These are phyloP conservation scores for Cladosporium halotolerans DNA, from an alignment of 2,329 filamentous ascomycete genomes.

Conservation along the genomic window DNA sequence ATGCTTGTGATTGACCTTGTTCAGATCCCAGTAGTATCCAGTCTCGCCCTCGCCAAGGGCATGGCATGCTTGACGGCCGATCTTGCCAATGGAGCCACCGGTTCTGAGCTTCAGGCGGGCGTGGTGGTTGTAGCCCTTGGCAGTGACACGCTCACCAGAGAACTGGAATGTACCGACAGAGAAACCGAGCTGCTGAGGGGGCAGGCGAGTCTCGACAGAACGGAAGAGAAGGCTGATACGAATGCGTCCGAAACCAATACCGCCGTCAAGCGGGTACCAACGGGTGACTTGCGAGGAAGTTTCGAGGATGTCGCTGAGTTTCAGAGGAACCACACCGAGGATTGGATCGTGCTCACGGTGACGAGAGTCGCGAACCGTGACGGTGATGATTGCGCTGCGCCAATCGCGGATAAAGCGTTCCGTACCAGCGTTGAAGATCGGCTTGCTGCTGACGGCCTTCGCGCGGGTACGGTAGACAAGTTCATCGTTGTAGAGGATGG, in stretches of 20 bases:
- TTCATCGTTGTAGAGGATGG: conserved; percentile 82
- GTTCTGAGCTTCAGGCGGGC: conserved; percentile 73
- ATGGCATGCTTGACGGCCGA: conserved; percentile 59
- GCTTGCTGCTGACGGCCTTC: conserved; percentile 89
- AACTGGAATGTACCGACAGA: conserved; percentile 95
- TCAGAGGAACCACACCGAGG: conserved; percentile 83
- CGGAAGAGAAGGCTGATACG: conserved; percentile 87
- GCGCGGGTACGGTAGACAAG: conserved; percentile 88
- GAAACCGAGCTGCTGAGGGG: conserved; percentile 83
- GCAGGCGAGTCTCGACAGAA: conserved; percentile 77
- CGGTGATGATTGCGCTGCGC: conserved; percentile 77
- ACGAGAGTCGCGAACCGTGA: conserved; percentile 81
- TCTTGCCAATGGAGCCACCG: conserved; percentile 69
- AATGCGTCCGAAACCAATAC: conserved; percentile 81
- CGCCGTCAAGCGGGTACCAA: conserved; percentile 96
- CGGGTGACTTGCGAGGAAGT: conserved; percentile 79
- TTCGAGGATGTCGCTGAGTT: conserved; percentile 79
- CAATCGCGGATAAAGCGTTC: conserved; percentile 91
- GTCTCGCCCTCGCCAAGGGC: conserved; percentile 51
- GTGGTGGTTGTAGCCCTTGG: conserved; percentile 55
- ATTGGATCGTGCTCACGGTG: conserved; percentile 93
- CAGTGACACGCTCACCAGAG: conserved; percentile 61
- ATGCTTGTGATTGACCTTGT: conserved; percentile 28
- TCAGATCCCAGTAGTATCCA: conserved; percentile 54
- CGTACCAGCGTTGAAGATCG: conserved; percentile 94